These are phyloP conservation scores for Zygotorulaspora mrakii DNA, from an alignment of 1,139 yeast genomes.

Conservation along the genomic window DNA sequence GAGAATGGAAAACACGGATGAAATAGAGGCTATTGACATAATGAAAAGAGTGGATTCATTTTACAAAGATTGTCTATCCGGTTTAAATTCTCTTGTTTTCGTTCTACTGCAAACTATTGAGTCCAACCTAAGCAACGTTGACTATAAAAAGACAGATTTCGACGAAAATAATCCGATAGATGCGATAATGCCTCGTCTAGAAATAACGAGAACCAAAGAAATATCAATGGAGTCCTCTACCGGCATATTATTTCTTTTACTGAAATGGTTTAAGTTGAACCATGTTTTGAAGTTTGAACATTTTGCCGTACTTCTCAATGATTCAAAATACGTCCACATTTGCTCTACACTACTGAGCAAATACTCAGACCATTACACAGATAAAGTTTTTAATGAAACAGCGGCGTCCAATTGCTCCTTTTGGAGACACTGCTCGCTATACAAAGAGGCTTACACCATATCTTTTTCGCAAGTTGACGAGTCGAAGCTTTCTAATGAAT, in stretches of 20 bases:
- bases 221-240: constrained; percentile 60
- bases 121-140: constrained; percentile 40
- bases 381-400: constrained; percentile 41
- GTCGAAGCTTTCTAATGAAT: constrained; percentile 1
- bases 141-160: constrained; percentile 18
- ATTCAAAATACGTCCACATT: constrained; percentile 57
- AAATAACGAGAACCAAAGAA: constrained; percentile 59
- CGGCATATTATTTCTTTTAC: constrained; percentile 49
- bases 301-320: constrained; percentile 67
- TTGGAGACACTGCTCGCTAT: constrained; percentile 39
- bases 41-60: constrained; percentile 58
- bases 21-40: constrained; percentile 37
- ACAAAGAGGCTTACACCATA: constrained; percentile 18
- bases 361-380: constrained; percentile 38
- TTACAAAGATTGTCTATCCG: constrained; percentile 51
- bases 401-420: constrained; percentile 46
- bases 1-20: constrained; percentile 7
- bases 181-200: constrained; percentile 42
- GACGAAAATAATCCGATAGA: constrained; percentile 15
- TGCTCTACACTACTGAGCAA: constrained; percentile 40
- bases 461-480: constrained; percentile 5
- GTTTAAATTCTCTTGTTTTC: constrained; percentile 58
- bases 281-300: constrained; percentile 80
- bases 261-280: constrained; percentile 74
- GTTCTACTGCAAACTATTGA: constrained; percentile 63